Conservation (phyloP, 1,139 yeast genomes). For the Candida sanyaensis region DNA sequence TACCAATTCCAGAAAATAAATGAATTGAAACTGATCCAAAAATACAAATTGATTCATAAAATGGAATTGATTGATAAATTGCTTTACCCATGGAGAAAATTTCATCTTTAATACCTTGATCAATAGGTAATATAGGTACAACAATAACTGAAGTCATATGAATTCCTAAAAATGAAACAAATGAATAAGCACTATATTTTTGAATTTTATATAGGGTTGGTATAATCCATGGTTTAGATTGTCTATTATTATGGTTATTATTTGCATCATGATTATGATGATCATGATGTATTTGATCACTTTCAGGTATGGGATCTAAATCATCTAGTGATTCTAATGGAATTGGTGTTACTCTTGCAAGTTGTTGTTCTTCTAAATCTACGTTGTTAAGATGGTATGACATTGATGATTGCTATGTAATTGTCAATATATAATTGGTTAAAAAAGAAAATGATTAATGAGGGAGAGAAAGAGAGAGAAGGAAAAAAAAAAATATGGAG, state of each 20-base stretch:
- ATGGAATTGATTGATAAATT: conserved; percentile 54
- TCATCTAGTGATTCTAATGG: conserved; percentile 10
- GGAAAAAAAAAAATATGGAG: too few relatives aligned
- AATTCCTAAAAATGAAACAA: conserved; percentile 56
- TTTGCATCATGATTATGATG: background rate
- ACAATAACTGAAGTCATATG: conserved; percentile 59
- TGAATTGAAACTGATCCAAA: conserved; percentile 53
- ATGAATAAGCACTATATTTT: conserved; percentile 63
- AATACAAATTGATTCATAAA: conserved; percentile 50
- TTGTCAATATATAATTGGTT: background rate
- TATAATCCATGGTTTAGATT: conserved; percentile 11
- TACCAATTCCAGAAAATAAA: conserved; percentile 51
- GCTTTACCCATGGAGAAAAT: conserved; percentile 62
- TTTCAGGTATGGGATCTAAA: background rate
- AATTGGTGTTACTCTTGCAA: conserved; percentile 9
- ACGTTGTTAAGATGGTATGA: background rate
- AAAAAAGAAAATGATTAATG: background rate
- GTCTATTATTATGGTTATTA: background rate
- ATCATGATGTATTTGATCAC: background rate
- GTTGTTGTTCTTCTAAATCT: background rate
- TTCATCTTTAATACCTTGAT: conserved; percentile 47
- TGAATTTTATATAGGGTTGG: conserved; percentile 35
- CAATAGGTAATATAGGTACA: conserved; percentile 52
- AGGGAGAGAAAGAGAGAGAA: too few relatives aligned
- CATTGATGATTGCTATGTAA: background rate